Evolutionary conservation across 768 basidiomycete genomes (phyloP), one percentile per base, ranked within the genome.

Genomic region (Floccularia luteovirens): DNA sequence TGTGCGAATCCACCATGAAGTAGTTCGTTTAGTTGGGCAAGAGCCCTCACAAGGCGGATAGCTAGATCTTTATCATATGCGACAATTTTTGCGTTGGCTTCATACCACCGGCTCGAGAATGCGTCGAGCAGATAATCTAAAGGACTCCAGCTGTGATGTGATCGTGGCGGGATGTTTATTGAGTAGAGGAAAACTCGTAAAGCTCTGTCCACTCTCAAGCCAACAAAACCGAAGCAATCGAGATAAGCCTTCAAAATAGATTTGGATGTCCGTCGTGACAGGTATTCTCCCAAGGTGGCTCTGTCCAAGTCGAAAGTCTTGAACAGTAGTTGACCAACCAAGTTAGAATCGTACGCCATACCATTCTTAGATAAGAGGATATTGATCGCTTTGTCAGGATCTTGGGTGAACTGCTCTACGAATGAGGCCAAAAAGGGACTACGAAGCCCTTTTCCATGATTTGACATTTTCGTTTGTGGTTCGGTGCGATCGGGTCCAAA

Each of bases 91-190:
- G 79, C 74, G 54, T 99, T 98, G 14, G 88, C 84, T 44, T 91
- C 87, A 51, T 89, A 88, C 88, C 92, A 98, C 21, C 87, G 75
- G 48, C 76, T 72, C 11, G 91, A 86, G 55, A 99, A 91, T 7
- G 82, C 75, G 50, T 88, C 80, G 22, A 97, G 69, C 2, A 96
- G 66, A 48, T 80, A 71, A 47, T 92, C 88, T 23, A 82, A 57
- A 3, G 74, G 60, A 35, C 55, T 61, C 31, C 64, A 55, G 39
- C 61, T 60, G 36, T 66, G 61, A 12, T 62, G 48, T 12, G 55
- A 41, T 37, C 59, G 59, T 14, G 52, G 59, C 43, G 77, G 71
- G 27, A 79, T 48, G 49, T 85, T 71, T 25, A 97, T 58, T 5
- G 91, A 82, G 50, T 90, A 77, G 43, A 97, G 64, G 67, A 98